These are phyloP conservation scores for Pyrenophora teres DNA, from an alignment of 2,329 filamentous ascomycete genomes.

Conservation along the genomic window DNA sequence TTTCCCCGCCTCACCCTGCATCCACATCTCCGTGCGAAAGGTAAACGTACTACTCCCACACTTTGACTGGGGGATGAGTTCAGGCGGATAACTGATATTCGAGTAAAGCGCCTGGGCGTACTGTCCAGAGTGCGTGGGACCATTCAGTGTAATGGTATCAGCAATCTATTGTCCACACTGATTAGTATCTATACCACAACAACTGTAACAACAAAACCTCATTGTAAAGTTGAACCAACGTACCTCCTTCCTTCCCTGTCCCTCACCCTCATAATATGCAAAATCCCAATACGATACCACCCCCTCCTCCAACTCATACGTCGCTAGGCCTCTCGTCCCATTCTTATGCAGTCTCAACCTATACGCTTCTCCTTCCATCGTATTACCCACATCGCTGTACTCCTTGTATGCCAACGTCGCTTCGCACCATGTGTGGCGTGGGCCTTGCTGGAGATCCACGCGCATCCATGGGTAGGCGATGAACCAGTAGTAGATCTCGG, in stretches of 20 bases:
- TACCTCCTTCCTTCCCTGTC: conserved; percentile 7
- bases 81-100: conserved; percentile 1
- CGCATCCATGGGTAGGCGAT: conserved; percentile 23
- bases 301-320: conserved; percentile 20
- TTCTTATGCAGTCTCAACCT: conserved; percentile 26
- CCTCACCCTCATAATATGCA: conserved; percentile 16
- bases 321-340: conserved; percentile 18
- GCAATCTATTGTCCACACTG: conserved; percentile 5
- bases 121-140: conserved; percentile 10
- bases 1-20: conserved; percentile 13
- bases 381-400: neutral
- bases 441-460: conserved; percentile 6
- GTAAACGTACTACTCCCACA: conserved; percentile 19
- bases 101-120: conserved; percentile 11
- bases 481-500: conserved; percentile 29
- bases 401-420: conserved; percentile 23
- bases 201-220: too few relatives aligned
- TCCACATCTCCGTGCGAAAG: conserved; percentile 20
- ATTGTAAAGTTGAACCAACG: neutral
- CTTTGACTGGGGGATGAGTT: conserved; percentile 12
- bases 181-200: neutral
- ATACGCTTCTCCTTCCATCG: conserved; percentile 12
- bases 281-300: conserved; percentile 21
- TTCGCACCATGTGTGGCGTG: conserved; percentile 25
- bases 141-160: conserved; percentile 10